phyloP scores from a whole-genome alignment of 2,329 filamentous ascomycete genomes.

The Sphaerostilbella broomeana region DNA sequence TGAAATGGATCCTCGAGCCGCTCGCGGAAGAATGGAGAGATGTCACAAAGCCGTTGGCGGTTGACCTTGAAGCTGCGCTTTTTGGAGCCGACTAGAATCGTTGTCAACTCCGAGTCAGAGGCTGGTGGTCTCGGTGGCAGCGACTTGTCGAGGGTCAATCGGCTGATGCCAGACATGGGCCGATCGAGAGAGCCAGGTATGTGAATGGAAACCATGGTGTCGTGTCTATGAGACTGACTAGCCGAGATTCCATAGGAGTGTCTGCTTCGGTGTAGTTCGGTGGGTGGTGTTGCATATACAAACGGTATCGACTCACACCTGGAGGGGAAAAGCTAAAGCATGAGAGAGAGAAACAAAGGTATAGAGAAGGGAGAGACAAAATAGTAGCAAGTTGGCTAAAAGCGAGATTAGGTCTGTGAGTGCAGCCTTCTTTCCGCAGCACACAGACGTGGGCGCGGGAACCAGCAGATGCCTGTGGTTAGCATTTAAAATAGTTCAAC shows the following conservation, averaged over 20 bases:
- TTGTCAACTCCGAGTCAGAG: slow-evolving; percentile 22
- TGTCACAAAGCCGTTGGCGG: slow-evolving; percentile 39
- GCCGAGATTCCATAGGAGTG: background rate
- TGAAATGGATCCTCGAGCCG: slow-evolving; percentile 33
- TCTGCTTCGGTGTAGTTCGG: background rate
- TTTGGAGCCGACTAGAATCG: slow-evolving; percentile 37
- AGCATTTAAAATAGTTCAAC: too few relatives aligned
- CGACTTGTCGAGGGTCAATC: slow-evolving; percentile 17
- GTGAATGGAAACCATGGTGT: slow-evolving; percentile 2
- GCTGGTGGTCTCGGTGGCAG: slow-evolving; percentile 16
- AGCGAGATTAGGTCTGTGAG: slow-evolving; percentile 4
- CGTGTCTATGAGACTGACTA: background rate
- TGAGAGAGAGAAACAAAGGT: too few relatives aligned
- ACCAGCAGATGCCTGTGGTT: too few relatives aligned
- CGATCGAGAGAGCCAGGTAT: background rate
- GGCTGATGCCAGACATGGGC: slow-evolving; percentile 6
- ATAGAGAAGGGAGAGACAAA: background rate
- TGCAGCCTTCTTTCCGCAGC: slow-evolving; percentile 3
- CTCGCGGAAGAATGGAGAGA: slow-evolving; percentile 43
- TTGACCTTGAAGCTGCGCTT: slow-evolving; percentile 37
- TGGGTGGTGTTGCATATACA: background rate
- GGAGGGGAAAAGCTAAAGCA: background rate
- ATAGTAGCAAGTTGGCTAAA: background rate
- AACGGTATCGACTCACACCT: too few relatives aligned
- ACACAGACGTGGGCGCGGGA: slow-evolving; percentile 7